phyloP scores from a whole-genome alignment of 1,284 basidiomycete genomes.

The Phlebopus sp. region DNA sequence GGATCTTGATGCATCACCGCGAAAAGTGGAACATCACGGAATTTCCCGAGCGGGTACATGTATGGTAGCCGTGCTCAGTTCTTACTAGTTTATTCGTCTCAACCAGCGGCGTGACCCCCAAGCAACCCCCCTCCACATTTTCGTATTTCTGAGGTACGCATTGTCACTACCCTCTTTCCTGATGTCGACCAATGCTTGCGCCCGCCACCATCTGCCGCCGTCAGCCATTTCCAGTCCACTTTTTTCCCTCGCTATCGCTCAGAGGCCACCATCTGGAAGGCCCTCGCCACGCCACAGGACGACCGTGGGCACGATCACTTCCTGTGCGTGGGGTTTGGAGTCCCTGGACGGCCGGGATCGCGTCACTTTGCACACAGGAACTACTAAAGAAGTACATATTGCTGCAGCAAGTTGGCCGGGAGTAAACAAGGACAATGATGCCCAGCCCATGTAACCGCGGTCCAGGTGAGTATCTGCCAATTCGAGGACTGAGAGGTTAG shows the following conservation, averaged over 20 bases:
- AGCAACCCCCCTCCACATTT: not conserved
- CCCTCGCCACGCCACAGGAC: not conserved
- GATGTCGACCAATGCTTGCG: not conserved
- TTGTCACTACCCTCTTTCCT: not conserved
- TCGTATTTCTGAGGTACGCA: not conserved
- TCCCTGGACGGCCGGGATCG: conserved; percentile 1
- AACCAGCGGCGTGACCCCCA: not conserved
- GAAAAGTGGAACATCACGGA: too few species aligned
- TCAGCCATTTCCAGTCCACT: not conserved
- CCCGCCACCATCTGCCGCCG: not conserved
- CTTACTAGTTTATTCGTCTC: not conserved
- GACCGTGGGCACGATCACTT: not conserved
- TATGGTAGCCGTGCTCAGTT: not conserved
- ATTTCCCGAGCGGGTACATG: not conserved
- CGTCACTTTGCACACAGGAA: not conserved
- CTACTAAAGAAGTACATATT: not conserved
- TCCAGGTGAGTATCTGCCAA: not conserved
- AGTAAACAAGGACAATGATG: not conserved
- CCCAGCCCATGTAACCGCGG: not conserved
- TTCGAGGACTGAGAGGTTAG: not conserved
- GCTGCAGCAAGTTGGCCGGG: not conserved
- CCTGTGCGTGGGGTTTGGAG: not conserved
- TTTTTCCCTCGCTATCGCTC: not conserved
- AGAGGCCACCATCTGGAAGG: not conserved
- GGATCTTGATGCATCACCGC: too few species aligned